These are phyloP conservation scores for Stagonosporopsis tanaceti DNA, from an alignment of 2,329 filamentous ascomycete genomes.

Conservation along the genomic window DNA sequence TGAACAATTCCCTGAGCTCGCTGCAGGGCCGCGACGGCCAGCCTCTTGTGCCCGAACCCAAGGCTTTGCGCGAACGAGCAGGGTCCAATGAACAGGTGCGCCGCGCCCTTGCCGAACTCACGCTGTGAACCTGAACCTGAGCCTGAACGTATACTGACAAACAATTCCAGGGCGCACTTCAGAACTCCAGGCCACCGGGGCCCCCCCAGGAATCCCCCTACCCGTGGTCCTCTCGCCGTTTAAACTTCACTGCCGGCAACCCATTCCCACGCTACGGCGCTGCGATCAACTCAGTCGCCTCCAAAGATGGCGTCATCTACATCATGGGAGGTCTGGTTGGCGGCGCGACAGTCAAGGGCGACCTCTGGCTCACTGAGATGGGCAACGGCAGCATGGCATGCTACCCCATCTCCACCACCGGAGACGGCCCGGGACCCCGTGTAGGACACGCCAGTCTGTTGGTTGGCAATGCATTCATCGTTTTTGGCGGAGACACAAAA, in stretches of 20 bases:
- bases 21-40: conserved; percentile 61
- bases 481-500: conserved; percentile 98
- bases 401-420: conserved; percentile 88
- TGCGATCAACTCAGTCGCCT: conserved; percentile 89
- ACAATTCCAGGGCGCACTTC: conserved; percentile 4
- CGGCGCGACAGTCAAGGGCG: conserved; percentile 93
- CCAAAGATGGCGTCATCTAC: conserved; percentile 96
- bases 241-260: conserved; percentile 87
- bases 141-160: conserved; percentile 20
- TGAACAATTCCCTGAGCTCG: conserved; percentile 71
- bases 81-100: conserved; percentile 65
- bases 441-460: conserved; percentile 93
- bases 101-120: neutral
- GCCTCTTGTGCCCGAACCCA: conserved; percentile 69
- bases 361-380: conserved; percentile 97
- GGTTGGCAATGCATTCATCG: conserved; percentile 98
- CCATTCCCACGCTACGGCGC: conserved; percentile 97
- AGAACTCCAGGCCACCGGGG: conserved; percentile 48
- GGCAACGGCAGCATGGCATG: conserved; percentile 83
- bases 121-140: no score
- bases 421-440: conserved; percentile 91
- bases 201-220: conserved; percentile 79
- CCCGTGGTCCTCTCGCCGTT: conserved; percentile 90
- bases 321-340: conserved; percentile 97
- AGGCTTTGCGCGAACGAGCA: conserved; percentile 64